These are phyloP conservation scores for Leptodermis oblonga DNA, from an alignment of 257 asterid genomes.

Conservation along the genomic window DNA sequence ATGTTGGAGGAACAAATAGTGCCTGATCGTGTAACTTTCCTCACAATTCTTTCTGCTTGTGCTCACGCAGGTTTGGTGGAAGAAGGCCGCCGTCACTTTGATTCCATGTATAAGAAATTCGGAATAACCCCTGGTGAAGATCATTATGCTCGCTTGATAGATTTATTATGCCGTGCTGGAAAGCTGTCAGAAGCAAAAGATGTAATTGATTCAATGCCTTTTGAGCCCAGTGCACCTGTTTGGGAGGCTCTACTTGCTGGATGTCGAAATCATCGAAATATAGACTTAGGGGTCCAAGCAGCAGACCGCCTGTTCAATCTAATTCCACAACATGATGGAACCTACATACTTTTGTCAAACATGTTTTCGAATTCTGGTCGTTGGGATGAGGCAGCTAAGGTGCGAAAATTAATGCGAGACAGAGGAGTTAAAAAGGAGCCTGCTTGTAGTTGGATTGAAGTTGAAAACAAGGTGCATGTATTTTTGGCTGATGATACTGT, in stretches of 20 bases:
- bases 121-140: conserved; percentile 15
- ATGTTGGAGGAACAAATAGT: conserved; percentile 13
- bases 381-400: conserved; percentile 20
- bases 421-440: conserved; percentile 16
- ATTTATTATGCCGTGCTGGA: conserved; percentile 15
- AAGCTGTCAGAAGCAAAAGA: conserved; percentile 15
- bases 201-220: conserved; percentile 9
- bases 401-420: conserved; percentile 14
- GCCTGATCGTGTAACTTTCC: conserved; percentile 16
- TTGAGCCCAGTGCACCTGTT: conserved; percentile 13
- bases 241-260: conserved; percentile 17
- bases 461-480: conserved; percentile 15
- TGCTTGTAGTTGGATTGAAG: conserved; percentile 19
- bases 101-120: conserved; percentile 12
- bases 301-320: conserved; percentile 12
- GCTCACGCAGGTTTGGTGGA: conserved; percentile 15
- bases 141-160: conserved; percentile 15
- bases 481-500: conserved; percentile 16
- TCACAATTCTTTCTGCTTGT: conserved; percentile 15
- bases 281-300: conserved; percentile 19
- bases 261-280: conserved; percentile 13
- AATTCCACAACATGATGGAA: conserved; percentile 13
- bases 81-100: background rate
- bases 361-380: conserved; percentile 10
- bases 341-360: conserved; percentile 18